Evolutionary conservation across 495 filamentous ascomycete genomes (phyloP).

Genomic region (Delitschia confertaspora): DNA sequence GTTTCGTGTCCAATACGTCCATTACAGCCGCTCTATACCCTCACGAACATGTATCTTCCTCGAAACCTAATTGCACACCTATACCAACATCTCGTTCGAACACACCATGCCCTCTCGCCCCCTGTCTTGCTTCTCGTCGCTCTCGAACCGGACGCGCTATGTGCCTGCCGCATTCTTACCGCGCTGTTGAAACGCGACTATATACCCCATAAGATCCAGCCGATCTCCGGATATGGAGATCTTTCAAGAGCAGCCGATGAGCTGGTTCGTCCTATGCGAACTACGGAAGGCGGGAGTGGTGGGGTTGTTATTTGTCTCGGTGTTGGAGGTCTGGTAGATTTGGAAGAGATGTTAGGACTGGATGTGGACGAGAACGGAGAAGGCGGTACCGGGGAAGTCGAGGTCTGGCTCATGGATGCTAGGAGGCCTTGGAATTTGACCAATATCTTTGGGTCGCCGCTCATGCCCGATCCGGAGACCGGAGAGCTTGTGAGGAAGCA

Average conservation of each 20-base stretch:
- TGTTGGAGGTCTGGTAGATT: slow-evolving; percentile 80
- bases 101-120: slow-evolving; percentile 72
- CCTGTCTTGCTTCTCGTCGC: slow-evolving; percentile 89
- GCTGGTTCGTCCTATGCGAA: slow-evolving; percentile 73
- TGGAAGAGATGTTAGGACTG: slow-evolving; percentile 64
- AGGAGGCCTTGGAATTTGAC: slow-evolving; percentile 88
- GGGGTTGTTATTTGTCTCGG: slow-evolving; percentile 88
- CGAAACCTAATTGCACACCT: slow-evolving; percentile 79
- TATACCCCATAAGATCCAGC: slow-evolving; percentile 96
- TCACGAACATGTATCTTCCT: slow-evolving; percentile 76
- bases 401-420: slow-evolving; percentile 91
- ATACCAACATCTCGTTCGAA: slow-evolving; percentile 75
- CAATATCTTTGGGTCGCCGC: slow-evolving; percentile 66
- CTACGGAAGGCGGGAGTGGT: slow-evolving; percentile 66
- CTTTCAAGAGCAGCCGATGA: slow-evolving; percentile 67
- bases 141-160: slow-evolving; percentile 90
- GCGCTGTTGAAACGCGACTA: slow-evolving; percentile 89
- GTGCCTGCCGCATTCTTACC: slow-evolving; percentile 89
- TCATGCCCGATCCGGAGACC: slow-evolving; percentile 5
- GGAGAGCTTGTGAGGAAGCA: slow-evolving; percentile 39
- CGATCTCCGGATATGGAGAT: slow-evolving; percentile 86
- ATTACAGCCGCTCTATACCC: not conserved
- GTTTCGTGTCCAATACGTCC: too few relatives aligned
- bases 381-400: slow-evolving; percentile 59
- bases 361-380: slow-evolving; percentile 43